These are phyloP conservation scores for Aspergillus transmontanensis DNA, from an alignment of 2,329 filamentous ascomycete genomes.

Conservation along the genomic window DNA sequence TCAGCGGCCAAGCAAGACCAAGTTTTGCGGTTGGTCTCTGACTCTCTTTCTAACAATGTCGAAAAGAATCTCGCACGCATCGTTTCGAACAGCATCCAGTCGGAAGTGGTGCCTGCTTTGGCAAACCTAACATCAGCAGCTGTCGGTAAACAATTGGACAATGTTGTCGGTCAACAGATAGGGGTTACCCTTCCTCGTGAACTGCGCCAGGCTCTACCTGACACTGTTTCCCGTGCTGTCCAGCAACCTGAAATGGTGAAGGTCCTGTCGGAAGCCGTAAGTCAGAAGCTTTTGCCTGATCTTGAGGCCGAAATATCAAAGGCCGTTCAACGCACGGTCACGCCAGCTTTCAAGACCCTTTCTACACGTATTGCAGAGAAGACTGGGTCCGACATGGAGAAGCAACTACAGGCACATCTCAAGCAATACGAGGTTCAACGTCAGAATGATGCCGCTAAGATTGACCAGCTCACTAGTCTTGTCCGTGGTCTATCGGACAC, in stretches of 20 bases:
- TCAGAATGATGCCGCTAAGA: slow-evolving; percentile 58
- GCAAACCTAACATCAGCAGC: slow-evolving; percentile 67
- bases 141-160: slow-evolving; percentile 71
- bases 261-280: slow-evolving; percentile 71
- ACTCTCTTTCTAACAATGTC: slow-evolving; percentile 69
- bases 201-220: slow-evolving; percentile 69
- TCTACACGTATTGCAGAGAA: slow-evolving; percentile 68
- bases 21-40: slow-evolving; percentile 68
- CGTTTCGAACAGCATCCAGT: slow-evolving; percentile 73
- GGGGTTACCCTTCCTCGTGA: slow-evolving; percentile 71
- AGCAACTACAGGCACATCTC: slow-evolving; percentile 55
- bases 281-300: slow-evolving; percentile 65
- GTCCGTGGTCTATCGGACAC: slow-evolving; percentile 58
- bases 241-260: slow-evolving; percentile 74
- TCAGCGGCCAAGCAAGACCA: slow-evolving; percentile 69
- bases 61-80: slow-evolving; percentile 77
- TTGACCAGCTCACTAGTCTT: slow-evolving; percentile 61
- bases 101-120: slow-evolving; percentile 74
- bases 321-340: slow-evolving; percentile 64
- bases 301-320: slow-evolving; percentile 70
- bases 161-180: slow-evolving; percentile 67
- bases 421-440: slow-evolving; percentile 55
- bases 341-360: slow-evolving; percentile 67
- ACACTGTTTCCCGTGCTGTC: slow-evolving; percentile 66
- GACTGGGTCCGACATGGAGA: slow-evolving; percentile 69